Percentiles rank a stretch among this genome's conserved stretches.
These are phyloP conservation scores for Kodamaea laetipori DNA, from an alignment of 805 yeast genomes.

Conservation along the genomic window DNA sequence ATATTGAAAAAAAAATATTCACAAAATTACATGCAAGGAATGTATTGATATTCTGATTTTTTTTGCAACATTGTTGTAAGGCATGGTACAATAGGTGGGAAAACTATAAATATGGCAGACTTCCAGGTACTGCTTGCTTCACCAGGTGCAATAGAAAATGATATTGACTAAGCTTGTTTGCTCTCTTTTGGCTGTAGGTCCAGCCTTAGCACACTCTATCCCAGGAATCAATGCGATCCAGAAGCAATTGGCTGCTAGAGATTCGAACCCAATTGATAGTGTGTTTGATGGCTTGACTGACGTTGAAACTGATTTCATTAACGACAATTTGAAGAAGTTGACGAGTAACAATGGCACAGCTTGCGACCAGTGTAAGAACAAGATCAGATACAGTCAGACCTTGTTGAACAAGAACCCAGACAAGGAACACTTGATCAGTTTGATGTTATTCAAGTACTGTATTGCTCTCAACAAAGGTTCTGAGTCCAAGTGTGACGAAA, in stretches of 20 bases:
- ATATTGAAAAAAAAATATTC: too few species aligned
- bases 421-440: slow-evolving; percentile 36
- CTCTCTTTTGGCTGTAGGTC: slow-evolving; percentile 1
- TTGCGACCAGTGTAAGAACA: slow-evolving; percentile 41
- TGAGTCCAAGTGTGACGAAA: slow-evolving; percentile 35
- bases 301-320: slow-evolving; percentile 32
- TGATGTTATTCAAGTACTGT: slow-evolving; percentile 40
- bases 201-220: slow-evolving; percentile 22
- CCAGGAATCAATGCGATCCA: slow-evolving; percentile 29
- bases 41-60: too few species aligned
- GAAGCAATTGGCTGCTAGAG: slow-evolving; percentile 25
- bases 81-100: neutral
- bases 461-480: slow-evolving; percentile 28
- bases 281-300: slow-evolving; percentile 27
- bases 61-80: neutral
- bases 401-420: slow-evolving; percentile 33
- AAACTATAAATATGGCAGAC: slow-evolving; percentile 2
- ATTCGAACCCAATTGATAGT: slow-evolving; percentile 26
- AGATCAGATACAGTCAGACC: slow-evolving; percentile 30
- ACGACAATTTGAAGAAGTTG: slow-evolving; percentile 30
- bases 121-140: neutral
- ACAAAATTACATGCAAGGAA: too few species aligned
- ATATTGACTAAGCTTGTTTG: neutral
- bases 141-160: slow-evolving; percentile 1
- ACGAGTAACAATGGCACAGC: slow-evolving; percentile 32